Conservation (phyloP, 306 rosid species). For the Nissolia schottii region DNA sequence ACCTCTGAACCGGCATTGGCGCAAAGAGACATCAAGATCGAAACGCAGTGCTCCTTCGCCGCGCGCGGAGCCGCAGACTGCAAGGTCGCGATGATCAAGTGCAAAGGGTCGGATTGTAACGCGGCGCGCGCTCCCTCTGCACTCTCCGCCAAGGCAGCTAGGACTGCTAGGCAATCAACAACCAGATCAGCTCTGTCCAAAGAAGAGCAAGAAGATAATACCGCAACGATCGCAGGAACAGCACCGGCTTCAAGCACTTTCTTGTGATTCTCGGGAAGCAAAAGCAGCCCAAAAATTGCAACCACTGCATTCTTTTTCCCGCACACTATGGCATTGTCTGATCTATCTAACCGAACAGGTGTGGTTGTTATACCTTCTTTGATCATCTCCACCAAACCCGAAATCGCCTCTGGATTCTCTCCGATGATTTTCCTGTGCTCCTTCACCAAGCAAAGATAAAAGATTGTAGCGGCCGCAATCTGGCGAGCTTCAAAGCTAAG, state of each 20-base stretch:
- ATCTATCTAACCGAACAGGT: not conserved
- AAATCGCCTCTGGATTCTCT: constrained; percentile 42
- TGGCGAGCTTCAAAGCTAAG: constrained; percentile 47
- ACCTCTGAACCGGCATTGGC: constrained; percentile 44
- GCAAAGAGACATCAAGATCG: constrained; percentile 54
- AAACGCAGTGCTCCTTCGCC: constrained; percentile 54
- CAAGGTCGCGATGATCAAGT: constrained; percentile 19
- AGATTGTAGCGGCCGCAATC: constrained; percentile 52
- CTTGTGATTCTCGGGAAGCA: constrained; percentile 33
- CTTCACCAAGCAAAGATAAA: constrained; percentile 50
- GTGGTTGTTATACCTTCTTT: constrained; percentile 37
- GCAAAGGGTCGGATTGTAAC: constrained; percentile 23
- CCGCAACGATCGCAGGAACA: constrained; percentile 35
- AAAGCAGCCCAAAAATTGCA: constrained; percentile 56
- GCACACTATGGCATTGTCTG: not conserved
- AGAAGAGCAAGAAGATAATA: constrained; percentile 30
- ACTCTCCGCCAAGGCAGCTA: constrained; percentile 45
- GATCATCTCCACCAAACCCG: constrained; percentile 43
- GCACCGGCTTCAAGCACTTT: constrained; percentile 46
- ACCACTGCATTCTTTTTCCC: constrained; percentile 59
- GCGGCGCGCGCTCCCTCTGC: constrained; percentile 42
- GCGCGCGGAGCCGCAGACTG: constrained; percentile 11
- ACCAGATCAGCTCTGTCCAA: constrained; percentile 35
- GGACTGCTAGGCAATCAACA: constrained; percentile 49
- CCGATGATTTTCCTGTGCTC: constrained; percentile 55